phyloP scores from a whole-genome alignment of 2,329 filamentous ascomycete species.

The Chrysoporthe cubensis region DNA sequence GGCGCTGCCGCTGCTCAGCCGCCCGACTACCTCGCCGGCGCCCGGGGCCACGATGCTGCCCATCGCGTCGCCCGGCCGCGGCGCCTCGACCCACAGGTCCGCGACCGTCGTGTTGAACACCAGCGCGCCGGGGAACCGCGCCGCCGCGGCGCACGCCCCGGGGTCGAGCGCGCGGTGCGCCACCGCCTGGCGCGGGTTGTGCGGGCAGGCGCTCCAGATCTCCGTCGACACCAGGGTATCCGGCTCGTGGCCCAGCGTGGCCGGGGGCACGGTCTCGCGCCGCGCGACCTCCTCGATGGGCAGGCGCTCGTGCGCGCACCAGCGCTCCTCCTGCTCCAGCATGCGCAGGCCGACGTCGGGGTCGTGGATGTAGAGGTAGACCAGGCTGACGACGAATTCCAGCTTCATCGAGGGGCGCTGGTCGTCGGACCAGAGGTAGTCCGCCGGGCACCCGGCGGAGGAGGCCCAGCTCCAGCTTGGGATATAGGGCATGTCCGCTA shows the following conservation, averaged over 20 bases:
- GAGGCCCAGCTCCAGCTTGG: constrained; percentile 16
- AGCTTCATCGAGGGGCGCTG: background rate
- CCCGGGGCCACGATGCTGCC: constrained; percentile 3
- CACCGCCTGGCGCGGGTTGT: background rate
- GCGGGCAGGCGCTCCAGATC: constrained; percentile 2
- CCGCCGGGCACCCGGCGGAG: background rate
- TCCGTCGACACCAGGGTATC: background rate
- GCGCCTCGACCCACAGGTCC: constrained; percentile 1
- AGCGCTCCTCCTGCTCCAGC: background rate
- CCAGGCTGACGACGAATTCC: background rate
- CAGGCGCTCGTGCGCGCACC: background rate
- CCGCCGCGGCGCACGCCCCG: background rate
- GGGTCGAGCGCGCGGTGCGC: constrained; percentile 8
- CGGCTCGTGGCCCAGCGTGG: background rate
- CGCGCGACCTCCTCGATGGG: background rate
- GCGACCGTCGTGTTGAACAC: constrained; percentile 11
- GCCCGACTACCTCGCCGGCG: constrained; percentile 1
- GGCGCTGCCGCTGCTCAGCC: background rate
- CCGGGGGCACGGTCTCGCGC: background rate
- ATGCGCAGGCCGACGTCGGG: constrained; percentile 1
- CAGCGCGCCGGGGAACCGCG: background rate
- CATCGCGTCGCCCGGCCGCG: background rate
- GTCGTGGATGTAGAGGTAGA: constrained; percentile 2
- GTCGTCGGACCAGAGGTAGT: constrained; percentile 8
- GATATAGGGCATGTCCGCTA: background rate